Evolutionary conservation across 108 stramenopile species (phyloP), one percentile per base, ranked within the genome.

Genomic region (Fistulifera solaris): DNA sequence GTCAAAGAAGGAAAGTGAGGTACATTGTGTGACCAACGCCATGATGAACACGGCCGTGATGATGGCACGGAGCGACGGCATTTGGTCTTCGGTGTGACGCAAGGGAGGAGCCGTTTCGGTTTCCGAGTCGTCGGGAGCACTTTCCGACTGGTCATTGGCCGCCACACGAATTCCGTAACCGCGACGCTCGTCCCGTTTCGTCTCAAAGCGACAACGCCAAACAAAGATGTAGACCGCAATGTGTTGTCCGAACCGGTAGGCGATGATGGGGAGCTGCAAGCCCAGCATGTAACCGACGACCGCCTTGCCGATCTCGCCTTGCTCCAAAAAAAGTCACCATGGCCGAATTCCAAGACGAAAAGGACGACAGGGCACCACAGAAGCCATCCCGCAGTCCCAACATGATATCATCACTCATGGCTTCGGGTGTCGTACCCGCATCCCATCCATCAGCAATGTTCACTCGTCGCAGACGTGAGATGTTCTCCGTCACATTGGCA

Each of bases 191-290:
- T 80, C 84, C 16, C 67, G 43, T 16, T 55, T 59, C 26, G 63
- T 57, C 56, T 89, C 88, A 40, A 76, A 63, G 17, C 84, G 68
- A 52, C 78, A 72, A 42, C 88, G 54, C 81, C 81, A 89, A 4
- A 86, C 73, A 58, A 89, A 89, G 38, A 80, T 62, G 48, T 86
- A 89, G 21, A 89, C 84, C 8, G 88, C 81, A 27, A 81, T 54
- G 45, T 83, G 68, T 62, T 89, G 88, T 16, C 88, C 88, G 56
- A 81, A 81, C 12, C 84, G 74, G 65, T 89, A 89, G 22, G 73
- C 65, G 2, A 89, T 58, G 14, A 89, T 65, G 13, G 84, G 84
- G 17, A 89, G 66, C 53, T 89, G 84, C 2, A 89, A 62, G 7
- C 88, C 84, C 21, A 89, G 52, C 24, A 70, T 44, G 26, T 85